Conservation (phyloP, 108 stramenopile genomes). For the Phaeodactylum tricornutum region DNA sequence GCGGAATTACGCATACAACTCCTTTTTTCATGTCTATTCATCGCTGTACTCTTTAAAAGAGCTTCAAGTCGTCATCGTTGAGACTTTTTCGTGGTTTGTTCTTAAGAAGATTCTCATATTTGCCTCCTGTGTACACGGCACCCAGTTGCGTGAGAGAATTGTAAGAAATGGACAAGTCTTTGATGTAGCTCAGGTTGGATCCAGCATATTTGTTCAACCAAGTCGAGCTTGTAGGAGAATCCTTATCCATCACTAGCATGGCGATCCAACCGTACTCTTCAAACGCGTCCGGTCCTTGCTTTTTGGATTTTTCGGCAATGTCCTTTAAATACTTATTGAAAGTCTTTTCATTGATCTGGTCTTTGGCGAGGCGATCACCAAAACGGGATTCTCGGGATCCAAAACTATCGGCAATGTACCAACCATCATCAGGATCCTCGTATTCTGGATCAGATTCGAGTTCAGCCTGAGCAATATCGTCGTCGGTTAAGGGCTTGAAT, state of each 20-base stretch:
- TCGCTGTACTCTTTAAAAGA: constrained; percentile 21
- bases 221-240: constrained; percentile 47
- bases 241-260: constrained; percentile 19
- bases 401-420: constrained; percentile 85
- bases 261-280: constrained; percentile 33
- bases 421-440: constrained; percentile 72
- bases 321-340: constrained; percentile 56
- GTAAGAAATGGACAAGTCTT: constrained; percentile 68
- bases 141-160: constrained; percentile 79
- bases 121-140: constrained; percentile 78
- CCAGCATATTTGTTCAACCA: constrained; percentile 75
- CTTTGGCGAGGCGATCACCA: constrained; percentile 44
- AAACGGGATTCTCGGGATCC: constrained; percentile 67
- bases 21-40: not conserved
- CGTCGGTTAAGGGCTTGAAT: constrained; percentile 66
- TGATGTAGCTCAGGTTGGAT: constrained; percentile 55
- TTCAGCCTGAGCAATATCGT: constrained; percentile 58
- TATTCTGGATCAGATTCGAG: constrained; percentile 33
- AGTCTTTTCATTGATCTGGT: constrained; percentile 39
- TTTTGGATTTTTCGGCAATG: constrained; percentile 8
- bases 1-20: too few species aligned
- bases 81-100: constrained; percentile 66
- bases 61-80: constrained; percentile 64
- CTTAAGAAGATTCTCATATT: constrained; percentile 79
- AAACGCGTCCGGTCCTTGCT: not conserved